A percentile compares a stretch with the other conserved stretches of the same genome.
Conservation (phyloP, 495 filamentous ascomycete genomes). For the Poronia punctata region DNA sequence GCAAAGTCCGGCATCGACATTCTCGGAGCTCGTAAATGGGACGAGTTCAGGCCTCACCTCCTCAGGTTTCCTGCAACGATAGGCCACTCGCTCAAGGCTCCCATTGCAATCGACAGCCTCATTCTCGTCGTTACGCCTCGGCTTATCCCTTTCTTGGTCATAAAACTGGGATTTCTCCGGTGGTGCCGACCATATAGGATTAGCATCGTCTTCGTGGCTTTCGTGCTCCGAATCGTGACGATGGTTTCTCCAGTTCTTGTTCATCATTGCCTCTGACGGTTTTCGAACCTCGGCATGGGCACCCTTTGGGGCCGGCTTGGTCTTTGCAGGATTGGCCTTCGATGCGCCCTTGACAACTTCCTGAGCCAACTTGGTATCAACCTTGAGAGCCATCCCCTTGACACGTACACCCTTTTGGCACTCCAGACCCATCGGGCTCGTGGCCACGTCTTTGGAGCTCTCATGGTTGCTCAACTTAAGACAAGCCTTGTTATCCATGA, state of each 20-base stretch:
- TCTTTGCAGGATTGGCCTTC: background rate
- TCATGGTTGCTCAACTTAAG: too few relatives aligned
- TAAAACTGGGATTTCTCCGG: conserved; percentile 4
- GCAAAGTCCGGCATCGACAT: conserved; percentile 4
- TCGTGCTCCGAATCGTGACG: background rate
- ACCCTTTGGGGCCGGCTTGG: background rate
- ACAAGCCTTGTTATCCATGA: too few relatives aligned
- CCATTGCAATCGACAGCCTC: conserved; percentile 1
- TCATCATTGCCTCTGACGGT: conserved; percentile 10
- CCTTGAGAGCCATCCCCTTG: background rate
- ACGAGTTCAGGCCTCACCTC: conserved; percentile 8
- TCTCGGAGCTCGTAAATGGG: background rate
- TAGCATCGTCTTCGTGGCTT: background rate
- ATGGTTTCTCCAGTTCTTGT: conserved; percentile 7
- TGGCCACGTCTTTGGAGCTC: background rate
- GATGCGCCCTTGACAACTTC: background rate
- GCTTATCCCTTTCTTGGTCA: background rate
- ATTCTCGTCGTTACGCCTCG: background rate
- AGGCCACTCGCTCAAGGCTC: conserved; percentile 5
- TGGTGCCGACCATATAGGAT: conserved; percentile 1
- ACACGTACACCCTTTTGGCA: background rate
- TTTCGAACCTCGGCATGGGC: background rate
- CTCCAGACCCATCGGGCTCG: background rate
- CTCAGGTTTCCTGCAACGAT: conserved; percentile 2
- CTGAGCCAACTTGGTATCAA: conserved; percentile 1